phyloP scores from a whole-genome alignment of 139 green algal species.

The Chlamydomonas schloesseri region DNA sequence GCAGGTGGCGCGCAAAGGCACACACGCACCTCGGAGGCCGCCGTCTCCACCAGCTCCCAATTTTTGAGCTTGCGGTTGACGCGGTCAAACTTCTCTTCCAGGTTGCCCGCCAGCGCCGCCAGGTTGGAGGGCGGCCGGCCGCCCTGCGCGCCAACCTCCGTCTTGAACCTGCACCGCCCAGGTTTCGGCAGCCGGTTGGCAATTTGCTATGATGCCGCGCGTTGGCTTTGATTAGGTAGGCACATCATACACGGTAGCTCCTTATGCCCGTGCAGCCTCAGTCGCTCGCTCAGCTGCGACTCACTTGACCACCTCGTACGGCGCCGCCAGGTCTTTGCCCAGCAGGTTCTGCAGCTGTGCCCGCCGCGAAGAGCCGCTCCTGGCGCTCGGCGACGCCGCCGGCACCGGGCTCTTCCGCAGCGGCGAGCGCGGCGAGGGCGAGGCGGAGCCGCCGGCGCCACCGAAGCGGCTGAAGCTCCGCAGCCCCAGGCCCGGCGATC shows the following conservation, averaged over 20 bases:
- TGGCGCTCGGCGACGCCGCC: neutral
- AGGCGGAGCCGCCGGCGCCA: neutral
- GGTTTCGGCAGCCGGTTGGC: too few relatives aligned
- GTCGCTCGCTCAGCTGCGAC: neutral
- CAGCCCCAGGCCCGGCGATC: neutral
- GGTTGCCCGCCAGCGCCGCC: neutral
- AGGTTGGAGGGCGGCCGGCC: neutral
- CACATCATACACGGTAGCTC: too few relatives aligned
- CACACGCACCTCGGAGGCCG: conserved; percentile 21
- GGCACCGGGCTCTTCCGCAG: neutral
- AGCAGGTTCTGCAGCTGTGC: conserved; percentile 28
- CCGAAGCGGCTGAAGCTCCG: conserved; percentile 11
- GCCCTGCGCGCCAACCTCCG: neutral
- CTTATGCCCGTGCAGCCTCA: too few relatives aligned
- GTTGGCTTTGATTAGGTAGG: too few relatives aligned
- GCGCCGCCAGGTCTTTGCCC: conserved; percentile 8
- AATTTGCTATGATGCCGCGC: too few relatives aligned
- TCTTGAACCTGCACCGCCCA: conserved; percentile 29
- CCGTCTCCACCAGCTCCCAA: conserved; percentile 17
- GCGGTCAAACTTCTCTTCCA: conserved; percentile 37
- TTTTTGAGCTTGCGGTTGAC: conserved; percentile 37
- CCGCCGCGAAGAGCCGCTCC: neutral
- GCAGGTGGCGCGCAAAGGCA: too few relatives aligned
- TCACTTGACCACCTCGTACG: conserved; percentile 24
- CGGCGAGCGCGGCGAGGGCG: conserved; percentile 17